Evolutionary conservation across 371 early-diverging fungal species (phyloP).

Genomic region (Mucor plumbeus): DNA sequence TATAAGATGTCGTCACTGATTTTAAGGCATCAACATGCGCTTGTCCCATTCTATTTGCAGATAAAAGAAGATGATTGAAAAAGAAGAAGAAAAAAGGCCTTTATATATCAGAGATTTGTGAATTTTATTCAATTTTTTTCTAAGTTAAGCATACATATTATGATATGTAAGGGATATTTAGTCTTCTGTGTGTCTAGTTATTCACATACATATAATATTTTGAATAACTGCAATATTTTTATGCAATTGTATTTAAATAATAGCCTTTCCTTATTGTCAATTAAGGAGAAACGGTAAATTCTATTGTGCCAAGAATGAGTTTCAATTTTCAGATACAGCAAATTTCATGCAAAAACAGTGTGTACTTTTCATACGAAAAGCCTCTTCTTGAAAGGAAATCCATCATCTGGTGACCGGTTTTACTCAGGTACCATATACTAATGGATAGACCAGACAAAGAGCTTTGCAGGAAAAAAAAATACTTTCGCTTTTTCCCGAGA

Average conservation of each 20-base stretch:
- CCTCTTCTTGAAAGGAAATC: not conserved
- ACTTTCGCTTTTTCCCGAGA: not conserved
- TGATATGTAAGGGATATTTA: conserved; percentile 1
- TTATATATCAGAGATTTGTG: not conserved
- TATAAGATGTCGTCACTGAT: conserved; percentile 9
- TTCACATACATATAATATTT: not conserved
- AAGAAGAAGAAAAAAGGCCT: not conserved
- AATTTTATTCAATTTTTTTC: not conserved
- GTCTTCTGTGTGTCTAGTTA: not conserved
- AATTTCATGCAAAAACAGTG: too few species aligned
- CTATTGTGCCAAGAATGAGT: not conserved
- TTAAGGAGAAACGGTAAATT: not conserved
- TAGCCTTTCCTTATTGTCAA: not conserved
- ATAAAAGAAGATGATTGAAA: not conserved
- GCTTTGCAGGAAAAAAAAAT: not conserved
- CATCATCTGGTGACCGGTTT: conserved; percentile 10
- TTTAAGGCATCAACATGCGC: conserved; percentile 9
- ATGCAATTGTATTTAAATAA: not conserved
- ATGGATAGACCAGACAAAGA: not conserved
- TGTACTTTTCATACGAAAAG: not conserved
- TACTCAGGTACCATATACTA: not conserved
- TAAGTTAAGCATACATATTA: not conserved
- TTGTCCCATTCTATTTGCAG: conserved; percentile 11
- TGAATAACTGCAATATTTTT: not conserved
- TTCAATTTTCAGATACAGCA: not conserved